Base-by-base conservation (phyloP, 495 filamentous ascomycete genomes). In the Aspergillus sparsus region DNA sequence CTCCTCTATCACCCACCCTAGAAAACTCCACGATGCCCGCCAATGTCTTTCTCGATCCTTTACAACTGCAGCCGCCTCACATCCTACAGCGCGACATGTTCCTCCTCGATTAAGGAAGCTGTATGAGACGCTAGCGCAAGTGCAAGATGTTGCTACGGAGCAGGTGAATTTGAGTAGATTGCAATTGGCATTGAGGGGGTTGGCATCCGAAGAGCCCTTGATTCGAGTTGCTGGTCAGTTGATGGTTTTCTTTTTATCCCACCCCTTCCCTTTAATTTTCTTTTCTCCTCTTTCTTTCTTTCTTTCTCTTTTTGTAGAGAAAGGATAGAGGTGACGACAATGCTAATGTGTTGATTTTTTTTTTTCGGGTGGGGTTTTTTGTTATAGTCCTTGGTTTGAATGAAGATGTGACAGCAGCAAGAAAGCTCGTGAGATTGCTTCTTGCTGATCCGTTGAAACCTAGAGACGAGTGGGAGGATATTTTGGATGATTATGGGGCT, bases 81-180 rank as follows among this genome's bases (percentile, higher is more conserved):
- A 65, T 11, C 65, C 73, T 8, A 63, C 65, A 31, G 63, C 66
- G 13, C 69, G 71, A 50, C 69, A 66, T 46, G 69, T 78, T 6
- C 76, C 76, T 9, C 59, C 72, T 16, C 70, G 68, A 16, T 71
- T 78, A 53, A 69, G 71, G 49, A 76, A 81, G 55, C 80, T 96
- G 11, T 79, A 91, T 63, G 73, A 80, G 45, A 82, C 85, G 10
- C 76, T 95, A 16, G 72, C 75, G 8, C 77, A 80, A 21, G 75
- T 96, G 21, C 80, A 89, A 62, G 80, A 81, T 58, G 72, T 83
- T 42, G 84, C 87, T 27, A 75, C 83, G 39, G 81, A 82, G 60
- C 85, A 87, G 70, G 81, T 92, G 58, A 89, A 90, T 72, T 77
- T 89, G 18, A 88, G 89, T 57, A 84, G 91, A 63, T 69, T 97